Evolutionary conservation across 805 yeast species (phyloP).

Genomic region (Metschnikowia hibisci): DNA sequence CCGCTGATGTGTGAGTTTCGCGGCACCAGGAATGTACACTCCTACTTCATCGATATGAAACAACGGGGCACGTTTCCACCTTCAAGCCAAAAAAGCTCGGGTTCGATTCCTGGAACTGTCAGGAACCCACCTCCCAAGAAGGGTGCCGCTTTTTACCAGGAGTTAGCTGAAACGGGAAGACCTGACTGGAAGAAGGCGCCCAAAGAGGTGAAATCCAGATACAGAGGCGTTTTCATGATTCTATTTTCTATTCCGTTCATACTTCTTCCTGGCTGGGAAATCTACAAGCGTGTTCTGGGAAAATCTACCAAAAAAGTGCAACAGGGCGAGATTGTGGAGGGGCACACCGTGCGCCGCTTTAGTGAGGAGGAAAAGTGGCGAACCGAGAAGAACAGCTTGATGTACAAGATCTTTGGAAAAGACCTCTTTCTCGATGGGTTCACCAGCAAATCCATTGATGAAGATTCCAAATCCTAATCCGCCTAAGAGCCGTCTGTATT

Average conservation of each 20-base stretch:
- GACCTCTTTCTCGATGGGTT: slow-evolving; percentile 43
- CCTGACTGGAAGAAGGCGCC: slow-evolving; percentile 46
- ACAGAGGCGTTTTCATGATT: slow-evolving; percentile 36
- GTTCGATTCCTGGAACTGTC: neutral
- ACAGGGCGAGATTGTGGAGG: slow-evolving; percentile 37
- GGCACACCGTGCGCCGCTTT: slow-evolving; percentile 30
- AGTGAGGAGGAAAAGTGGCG: slow-evolving; percentile 40
- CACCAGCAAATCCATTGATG: slow-evolving; percentile 37
- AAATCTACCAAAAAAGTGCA: slow-evolving; percentile 38
- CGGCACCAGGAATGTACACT: neutral
- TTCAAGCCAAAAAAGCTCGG: neutral
- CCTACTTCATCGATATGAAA: slow-evolving; percentile 4
- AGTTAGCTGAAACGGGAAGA: slow-evolving; percentile 36
- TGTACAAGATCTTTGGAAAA: slow-evolving; percentile 38
- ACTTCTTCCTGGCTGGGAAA: slow-evolving; percentile 30
- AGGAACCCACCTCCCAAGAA: slow-evolving; percentile 14
- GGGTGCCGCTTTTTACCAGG: slow-evolving; percentile 31
- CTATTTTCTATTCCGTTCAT: slow-evolving; percentile 38
- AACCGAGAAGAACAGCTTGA: slow-evolving; percentile 32
- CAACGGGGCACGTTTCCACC: slow-evolving; percentile 13
- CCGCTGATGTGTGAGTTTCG: no score
- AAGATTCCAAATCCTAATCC: neutral
- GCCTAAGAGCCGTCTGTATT: neutral
- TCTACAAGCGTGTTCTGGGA: slow-evolving; percentile 37
- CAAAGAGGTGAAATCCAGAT: slow-evolving; percentile 31